Conservation (phyloP, 495 filamentous ascomycete genomes). For the Aspergillus sparsus region DNA sequence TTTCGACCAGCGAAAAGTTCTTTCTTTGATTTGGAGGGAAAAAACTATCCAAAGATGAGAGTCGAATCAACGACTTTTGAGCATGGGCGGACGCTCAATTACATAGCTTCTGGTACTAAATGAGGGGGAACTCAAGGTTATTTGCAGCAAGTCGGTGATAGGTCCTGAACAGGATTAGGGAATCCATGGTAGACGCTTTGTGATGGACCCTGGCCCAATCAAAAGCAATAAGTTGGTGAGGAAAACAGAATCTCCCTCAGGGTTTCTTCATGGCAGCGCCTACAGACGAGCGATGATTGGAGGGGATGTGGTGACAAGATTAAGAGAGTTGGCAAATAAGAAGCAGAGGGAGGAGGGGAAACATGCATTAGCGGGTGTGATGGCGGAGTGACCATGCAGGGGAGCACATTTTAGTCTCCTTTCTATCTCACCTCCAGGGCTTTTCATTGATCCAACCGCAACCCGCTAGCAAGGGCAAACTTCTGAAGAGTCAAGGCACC, state of each 20-base stretch:
- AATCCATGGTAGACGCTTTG: conserved; percentile 12
- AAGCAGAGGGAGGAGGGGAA: conserved; percentile 11
- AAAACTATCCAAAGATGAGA: background rate
- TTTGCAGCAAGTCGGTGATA: conserved; percentile 10
- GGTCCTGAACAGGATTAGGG: conserved; percentile 5
- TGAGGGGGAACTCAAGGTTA: conserved; percentile 20
- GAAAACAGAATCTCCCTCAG: conserved; percentile 10
- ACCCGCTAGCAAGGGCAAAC: conserved; percentile 12
- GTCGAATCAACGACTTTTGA: conserved; percentile 6
- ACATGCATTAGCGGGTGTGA: conserved; percentile 27
- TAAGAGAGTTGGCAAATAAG: conserved; percentile 8
- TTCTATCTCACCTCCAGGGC: conserved; percentile 13
- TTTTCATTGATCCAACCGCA: conserved; percentile 19
- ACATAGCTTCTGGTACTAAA: conserved; percentile 25
- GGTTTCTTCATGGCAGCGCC: conserved; percentile 26
- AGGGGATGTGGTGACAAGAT: conserved; percentile 9
- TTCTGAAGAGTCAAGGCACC: conserved; percentile 8
- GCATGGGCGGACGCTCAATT: conserved; percentile 18
- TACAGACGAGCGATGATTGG: conserved; percentile 18
- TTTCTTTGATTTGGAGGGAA: background rate
- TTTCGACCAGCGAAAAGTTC: conserved; percentile 36
- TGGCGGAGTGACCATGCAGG: conserved; percentile 24
- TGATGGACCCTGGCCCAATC: conserved; percentile 15
- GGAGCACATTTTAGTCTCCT: conserved; percentile 27
- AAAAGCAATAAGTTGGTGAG: background rate